Percentiles rank a stretch among this genome's conserved stretches.
Evolutionary conservation across 2,329 filamentous ascomycete species (phyloP).

Genomic region (Colletotrichum sidae): DNA sequence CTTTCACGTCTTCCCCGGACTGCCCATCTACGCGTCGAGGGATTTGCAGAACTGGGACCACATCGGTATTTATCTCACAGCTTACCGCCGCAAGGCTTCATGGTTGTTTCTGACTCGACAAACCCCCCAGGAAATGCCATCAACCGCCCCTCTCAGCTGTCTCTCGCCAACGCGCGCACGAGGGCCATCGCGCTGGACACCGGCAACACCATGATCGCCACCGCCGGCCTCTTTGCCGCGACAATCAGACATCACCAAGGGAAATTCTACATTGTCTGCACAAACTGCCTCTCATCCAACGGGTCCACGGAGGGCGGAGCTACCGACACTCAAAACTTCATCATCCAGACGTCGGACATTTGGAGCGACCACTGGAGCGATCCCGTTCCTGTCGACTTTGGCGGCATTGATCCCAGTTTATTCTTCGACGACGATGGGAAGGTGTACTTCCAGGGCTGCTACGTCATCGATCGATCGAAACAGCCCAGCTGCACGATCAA

Average conservation of each 20-base stretch:
- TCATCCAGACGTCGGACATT: conserved; percentile 29
- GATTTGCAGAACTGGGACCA: conserved; percentile 44
- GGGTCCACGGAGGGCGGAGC: conserved; percentile 37
- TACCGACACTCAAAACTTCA: conserved; percentile 37
- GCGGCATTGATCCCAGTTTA: conserved; percentile 58
- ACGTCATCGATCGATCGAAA: not conserved
- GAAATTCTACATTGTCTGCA: conserved; percentile 36
- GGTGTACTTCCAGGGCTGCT: conserved; percentile 53
- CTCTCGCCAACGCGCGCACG: conserved; percentile 9
- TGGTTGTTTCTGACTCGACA: no score
- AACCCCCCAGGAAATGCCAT: conserved; percentile 39
- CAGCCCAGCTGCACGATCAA: no score
- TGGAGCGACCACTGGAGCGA: conserved; percentile 40
- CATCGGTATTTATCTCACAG: no score
- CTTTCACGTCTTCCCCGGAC: conserved; percentile 70
- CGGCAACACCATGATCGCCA: no score
- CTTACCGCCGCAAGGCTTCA: no score
- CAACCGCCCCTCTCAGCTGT: not conserved
- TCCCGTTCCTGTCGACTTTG: conserved; percentile 38
- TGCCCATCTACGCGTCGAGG: conserved; percentile 52
- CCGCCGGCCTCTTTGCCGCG: conserved; percentile 39
- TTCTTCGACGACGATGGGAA: conserved; percentile 68
- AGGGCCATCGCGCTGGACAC: conserved; percentile 31
- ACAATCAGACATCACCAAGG: conserved; percentile 41
- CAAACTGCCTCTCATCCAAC: not conserved